These are phyloP conservation scores for Pelargonium myrrhifolium DNA, from an alignment of 441 rosid genomes.

Conservation along the genomic window DNA sequence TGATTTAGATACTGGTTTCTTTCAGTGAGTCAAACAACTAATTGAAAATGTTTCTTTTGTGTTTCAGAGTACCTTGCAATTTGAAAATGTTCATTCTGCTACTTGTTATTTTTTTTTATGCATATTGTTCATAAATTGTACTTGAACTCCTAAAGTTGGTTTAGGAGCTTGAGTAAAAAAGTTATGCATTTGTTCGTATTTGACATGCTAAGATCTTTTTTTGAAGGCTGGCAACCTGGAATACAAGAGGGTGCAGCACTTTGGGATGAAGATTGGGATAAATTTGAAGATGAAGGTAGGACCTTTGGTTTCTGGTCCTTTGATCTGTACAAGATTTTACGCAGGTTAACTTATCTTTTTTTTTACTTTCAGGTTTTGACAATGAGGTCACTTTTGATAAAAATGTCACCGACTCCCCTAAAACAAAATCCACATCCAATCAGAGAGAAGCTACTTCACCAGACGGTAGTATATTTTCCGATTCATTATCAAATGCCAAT, in stretches of 20 bases:
- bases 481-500: conserved; percentile 43
- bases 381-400: conserved; percentile 69
- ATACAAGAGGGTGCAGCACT: conserved; percentile 73
- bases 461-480: conserved; percentile 47
- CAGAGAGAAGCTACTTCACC: conserved; percentile 44
- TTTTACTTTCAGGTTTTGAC: conserved; percentile 59
- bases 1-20: too few species aligned
- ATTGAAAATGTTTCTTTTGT: background rate
- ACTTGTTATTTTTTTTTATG: background rate
- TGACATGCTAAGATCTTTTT: too few species aligned
- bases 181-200: too few species aligned
- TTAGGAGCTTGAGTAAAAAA: too few species aligned
- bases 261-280: conserved; percentile 99
- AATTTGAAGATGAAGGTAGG: conserved; percentile 93
- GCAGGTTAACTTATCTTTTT: conserved; percentile 8
- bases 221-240: conserved; percentile 95
- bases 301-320: conserved; percentile 6
- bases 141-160: background rate
- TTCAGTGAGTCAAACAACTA: too few species aligned
- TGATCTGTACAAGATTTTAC: conserved; percentile 9
- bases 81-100: background rate
- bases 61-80: background rate
- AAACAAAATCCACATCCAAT: conserved; percentile 28
- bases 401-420: conserved; percentile 22
- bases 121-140: background rate